Base-by-base conservation (phyloP, 75 land plant species). In the Pinus albicaulis region DNA sequence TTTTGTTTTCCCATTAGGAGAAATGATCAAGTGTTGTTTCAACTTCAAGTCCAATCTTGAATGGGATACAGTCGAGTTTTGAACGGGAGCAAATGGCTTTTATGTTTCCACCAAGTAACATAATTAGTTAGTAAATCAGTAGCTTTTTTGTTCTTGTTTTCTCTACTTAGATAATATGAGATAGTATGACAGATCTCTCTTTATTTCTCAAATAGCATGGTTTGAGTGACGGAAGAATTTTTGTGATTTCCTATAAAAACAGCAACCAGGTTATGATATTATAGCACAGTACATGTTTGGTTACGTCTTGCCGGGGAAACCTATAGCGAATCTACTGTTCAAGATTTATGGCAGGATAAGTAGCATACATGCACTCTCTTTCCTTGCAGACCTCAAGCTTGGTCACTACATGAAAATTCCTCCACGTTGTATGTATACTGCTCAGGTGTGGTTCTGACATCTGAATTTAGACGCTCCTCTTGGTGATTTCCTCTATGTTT, bases 381-480 rank as follows among this genome's bases (percentile, higher is more conserved):
- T 95, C 80, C 80, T 93, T 36, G 70, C 86, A 52, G 98, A 94
- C 60, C 92, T 95, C 12, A 95, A 95, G 79, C 94, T 94, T 36
- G 98, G 98, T 4, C 91, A 92, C 77, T 94, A 94, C 82, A 94
- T 94, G 98, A 94, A 94, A 77, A 93, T 95, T 55, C 98, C 97
- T 59, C 98, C 98, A 7, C 82, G 98, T 14, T 90, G 95, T 83
- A 95, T 95, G 98, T 95, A 87, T 84, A 79, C 83, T 52, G 98
- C 90, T 78, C 98, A 94, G 93, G 65, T 62, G 23, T 59, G 77
- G n/a, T 25, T 26, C 52, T 10, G 17, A 5, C 14, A 71, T 7
- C 76, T n/a, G 8, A 19, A 22, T 22, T 22, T 22, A 16, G 12
- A 5, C 7, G 13, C 13, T 17, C 6, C 17, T 15, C 36, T n/a